A percentile compares a stretch with the other conserved stretches of the same genome.
Conservation (phyloP, 176 grass and related monocot species). For the Avena sativa region DNA sequence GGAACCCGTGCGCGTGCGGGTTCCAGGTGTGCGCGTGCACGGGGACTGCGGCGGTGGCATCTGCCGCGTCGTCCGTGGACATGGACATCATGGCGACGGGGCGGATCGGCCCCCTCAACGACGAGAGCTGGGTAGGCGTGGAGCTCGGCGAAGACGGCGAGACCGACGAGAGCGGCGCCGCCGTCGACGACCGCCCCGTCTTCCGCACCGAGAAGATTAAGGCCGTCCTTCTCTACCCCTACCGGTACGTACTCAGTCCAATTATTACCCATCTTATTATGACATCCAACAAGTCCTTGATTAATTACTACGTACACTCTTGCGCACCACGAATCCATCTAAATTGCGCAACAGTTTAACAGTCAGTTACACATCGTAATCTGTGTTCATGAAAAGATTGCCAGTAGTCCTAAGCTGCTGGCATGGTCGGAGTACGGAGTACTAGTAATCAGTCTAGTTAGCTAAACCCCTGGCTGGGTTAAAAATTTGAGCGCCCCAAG, state of each 20-base stretch:
- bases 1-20: constrained; percentile 51
- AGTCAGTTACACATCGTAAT: not conserved
- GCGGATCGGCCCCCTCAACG: constrained; percentile 51
- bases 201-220: constrained; percentile 70
- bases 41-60: constrained; percentile 54
- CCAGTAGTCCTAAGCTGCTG: not conserved
- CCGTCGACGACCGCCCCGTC: constrained; percentile 56
- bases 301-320: not conserved
- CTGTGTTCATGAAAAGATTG: not conserved
- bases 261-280: too few relatives aligned
- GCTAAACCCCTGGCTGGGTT: not conserved
- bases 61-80: constrained; percentile 53
- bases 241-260: constrained; percentile 34
- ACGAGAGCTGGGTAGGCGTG: constrained; percentile 60
- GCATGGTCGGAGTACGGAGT: not conserved
- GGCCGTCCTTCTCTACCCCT: constrained; percentile 60
- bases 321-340: not conserved
- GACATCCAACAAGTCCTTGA: not conserved
- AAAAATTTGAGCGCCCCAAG: not conserved
- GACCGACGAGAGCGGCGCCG: constrained; percentile 40
- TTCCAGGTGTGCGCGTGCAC: constrained; percentile 64
- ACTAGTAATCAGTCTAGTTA: not conserved
- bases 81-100: constrained; percentile 54
- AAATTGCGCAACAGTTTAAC: not conserved
- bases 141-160: constrained; percentile 52